Evolutionary conservation across 2,329 filamentous ascomycete species (phyloP).

Genomic region (Taxawa tesnikishii): DNA sequence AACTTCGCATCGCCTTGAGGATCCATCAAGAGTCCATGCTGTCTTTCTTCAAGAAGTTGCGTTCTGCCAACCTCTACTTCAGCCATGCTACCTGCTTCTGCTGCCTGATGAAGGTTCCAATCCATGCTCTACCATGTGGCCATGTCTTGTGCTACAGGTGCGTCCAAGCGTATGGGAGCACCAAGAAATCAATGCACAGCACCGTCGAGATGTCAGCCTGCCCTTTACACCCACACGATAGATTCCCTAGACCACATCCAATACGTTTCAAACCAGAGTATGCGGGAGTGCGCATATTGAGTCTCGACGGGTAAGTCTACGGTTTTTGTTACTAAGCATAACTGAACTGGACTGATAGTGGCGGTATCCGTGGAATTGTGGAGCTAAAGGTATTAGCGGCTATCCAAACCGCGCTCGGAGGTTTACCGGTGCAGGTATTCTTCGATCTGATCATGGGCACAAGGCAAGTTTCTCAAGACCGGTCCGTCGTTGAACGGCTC

Average conservation of each 20-base stretch:
- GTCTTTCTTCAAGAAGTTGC: too few relatives aligned
- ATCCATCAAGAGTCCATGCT: too few relatives aligned
- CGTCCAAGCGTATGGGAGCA: constrained; percentile 20
- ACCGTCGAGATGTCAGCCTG: constrained; percentile 17
- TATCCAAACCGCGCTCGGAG: constrained; percentile 27
- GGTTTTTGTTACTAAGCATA: too few relatives aligned
- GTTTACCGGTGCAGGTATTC: constrained; percentile 30
- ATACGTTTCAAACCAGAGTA: constrained; percentile 21
- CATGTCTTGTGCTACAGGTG: constrained; percentile 34
- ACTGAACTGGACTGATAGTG: too few relatives aligned
- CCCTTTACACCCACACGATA: constrained; percentile 17
- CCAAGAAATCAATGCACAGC: constrained; percentile 14
- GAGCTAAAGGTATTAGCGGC: constrained; percentile 29
- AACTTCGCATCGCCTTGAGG: too few relatives aligned
- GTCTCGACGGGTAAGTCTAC: constrained; percentile 29
- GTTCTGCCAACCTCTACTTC: constrained; percentile 19
- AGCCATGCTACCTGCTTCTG: constrained; percentile 35
- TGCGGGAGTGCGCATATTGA: constrained; percentile 27
- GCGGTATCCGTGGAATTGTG: constrained; percentile 34
- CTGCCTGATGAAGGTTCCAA: constrained; percentile 30
- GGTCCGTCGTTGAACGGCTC: too few relatives aligned
- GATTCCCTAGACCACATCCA: constrained; percentile 8
- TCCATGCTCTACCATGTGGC: constrained; percentile 32
- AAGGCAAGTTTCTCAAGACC: too few relatives aligned
- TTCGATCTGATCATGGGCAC: constrained; percentile 38